Evolutionary conservation across 805 yeast species (phyloP).

Genomic region (Metschnikowia corniflorae): DNA sequence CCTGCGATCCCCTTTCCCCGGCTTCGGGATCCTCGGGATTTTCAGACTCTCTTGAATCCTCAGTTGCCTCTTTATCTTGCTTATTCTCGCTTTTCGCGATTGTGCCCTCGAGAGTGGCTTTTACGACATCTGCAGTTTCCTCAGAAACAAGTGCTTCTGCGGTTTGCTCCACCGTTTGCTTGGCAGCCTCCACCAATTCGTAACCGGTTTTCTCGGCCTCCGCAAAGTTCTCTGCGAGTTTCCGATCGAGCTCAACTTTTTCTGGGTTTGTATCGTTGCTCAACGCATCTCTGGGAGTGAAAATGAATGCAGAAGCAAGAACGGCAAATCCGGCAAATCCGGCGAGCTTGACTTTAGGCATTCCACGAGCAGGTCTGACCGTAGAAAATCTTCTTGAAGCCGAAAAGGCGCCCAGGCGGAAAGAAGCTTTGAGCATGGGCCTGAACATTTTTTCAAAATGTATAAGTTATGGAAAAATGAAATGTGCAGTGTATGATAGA

Average conservation of each 20-base stretch:
- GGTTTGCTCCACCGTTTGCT: slow-evolving; percentile 3
- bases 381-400: slow-evolving; percentile 12
- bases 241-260: slow-evolving; percentile 12
- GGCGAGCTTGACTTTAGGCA: slow-evolving; percentile 2
- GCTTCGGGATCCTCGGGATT: slow-evolving; percentile 9
- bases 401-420: slow-evolving; percentile 11
- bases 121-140: not conserved
- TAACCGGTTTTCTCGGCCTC: slow-evolving; percentile 7
- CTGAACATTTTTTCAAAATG: slow-evolving; percentile 15
- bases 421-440: slow-evolving; percentile 11
- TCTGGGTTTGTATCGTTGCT: slow-evolving; percentile 15
- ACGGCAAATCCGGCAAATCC: slow-evolving; percentile 10
- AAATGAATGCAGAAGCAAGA: slow-evolving; percentile 8
- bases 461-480: no score
- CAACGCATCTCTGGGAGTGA: slow-evolving; percentile 8
- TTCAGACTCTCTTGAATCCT: not conserved
- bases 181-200: not conserved
- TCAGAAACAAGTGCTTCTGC: not conserved
- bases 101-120: not conserved
- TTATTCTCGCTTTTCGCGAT: not conserved
- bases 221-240: slow-evolving; percentile 6
- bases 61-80: slow-evolving; percentile 1
- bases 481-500: no score
- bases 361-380: slow-evolving; percentile 6
- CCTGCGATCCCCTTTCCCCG: slow-evolving; percentile 38